Evolutionary conservation across 306 rosid species (phyloP).

Genomic region (Mimosa pudica): DNA sequence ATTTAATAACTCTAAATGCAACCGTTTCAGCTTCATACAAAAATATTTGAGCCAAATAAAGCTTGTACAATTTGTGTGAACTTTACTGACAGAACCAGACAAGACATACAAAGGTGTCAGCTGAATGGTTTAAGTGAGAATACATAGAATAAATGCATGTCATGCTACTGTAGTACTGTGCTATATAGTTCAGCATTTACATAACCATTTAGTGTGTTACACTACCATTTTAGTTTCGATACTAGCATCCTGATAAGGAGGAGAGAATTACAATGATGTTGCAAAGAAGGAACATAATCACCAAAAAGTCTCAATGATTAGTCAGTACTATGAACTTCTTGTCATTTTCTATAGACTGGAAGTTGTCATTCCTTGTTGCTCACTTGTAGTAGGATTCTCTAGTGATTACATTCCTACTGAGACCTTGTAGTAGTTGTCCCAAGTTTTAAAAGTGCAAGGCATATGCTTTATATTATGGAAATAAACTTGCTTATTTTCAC

Average conservation of each 20-base stretch:
- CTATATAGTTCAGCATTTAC: no score
- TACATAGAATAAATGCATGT: neutral
- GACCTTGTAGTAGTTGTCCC: no score
- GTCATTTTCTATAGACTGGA: no score
- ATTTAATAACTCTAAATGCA: neutral
- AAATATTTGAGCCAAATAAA: neutral
- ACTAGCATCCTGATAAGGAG: neutral
- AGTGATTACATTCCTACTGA: no score
- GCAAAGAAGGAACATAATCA: no score
- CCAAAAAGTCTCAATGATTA: no score
- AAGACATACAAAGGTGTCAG: neutral
- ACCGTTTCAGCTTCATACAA: slow-evolving; percentile 16
- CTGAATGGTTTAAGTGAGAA: slow-evolving; percentile 13
- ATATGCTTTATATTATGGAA: neutral
- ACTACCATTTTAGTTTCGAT: neutral
- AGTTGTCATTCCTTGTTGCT: no score
- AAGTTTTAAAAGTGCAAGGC: neutral
- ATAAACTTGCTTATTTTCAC: neutral
- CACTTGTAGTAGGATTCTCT: no score
- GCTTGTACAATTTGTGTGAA: neutral
- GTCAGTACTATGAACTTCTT: no score
- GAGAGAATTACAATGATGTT: no score
- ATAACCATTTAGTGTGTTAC: slow-evolving; percentile 10
- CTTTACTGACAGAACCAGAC: neutral
- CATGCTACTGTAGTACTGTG: neutral